Conservation (phyloP, 371 early-diverging fungal genomes). For the Saksenaea oblongispora region DNA sequence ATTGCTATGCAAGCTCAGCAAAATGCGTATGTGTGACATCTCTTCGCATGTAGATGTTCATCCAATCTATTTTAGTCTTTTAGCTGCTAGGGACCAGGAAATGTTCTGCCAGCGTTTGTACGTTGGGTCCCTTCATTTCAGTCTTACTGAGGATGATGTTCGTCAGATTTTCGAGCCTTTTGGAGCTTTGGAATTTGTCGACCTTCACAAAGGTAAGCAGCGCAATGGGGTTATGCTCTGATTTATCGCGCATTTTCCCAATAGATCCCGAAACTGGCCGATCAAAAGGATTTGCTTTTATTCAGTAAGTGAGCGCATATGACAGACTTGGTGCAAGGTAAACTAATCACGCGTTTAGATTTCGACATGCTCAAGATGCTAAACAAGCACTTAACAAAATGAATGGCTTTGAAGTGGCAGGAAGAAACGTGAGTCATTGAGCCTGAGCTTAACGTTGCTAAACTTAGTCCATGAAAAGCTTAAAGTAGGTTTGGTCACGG, state of each 20-base stretch:
- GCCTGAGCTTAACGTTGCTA: constrained; percentile 4
- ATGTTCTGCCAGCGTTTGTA: constrained; percentile 72
- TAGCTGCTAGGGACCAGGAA: constrained; percentile 28
- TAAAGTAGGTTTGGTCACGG: constrained; percentile 80
- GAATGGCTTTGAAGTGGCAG: constrained; percentile 85
- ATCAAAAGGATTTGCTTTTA: constrained; percentile 88
- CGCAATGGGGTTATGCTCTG: neutral
- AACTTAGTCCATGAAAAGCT: constrained; percentile 49
- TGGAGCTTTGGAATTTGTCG: constrained; percentile 85
- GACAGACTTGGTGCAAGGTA: neutral
- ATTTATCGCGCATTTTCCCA: neutral
- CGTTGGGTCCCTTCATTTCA: constrained; percentile 81
- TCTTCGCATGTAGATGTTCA: neutral
- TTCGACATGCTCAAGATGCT: constrained; percentile 73
- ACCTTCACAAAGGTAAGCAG: constrained; percentile 64
- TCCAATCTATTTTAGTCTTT: neutral
- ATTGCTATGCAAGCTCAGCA: constrained; percentile 60
- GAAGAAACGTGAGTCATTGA: constrained; percentile 56
- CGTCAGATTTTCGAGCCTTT: constrained; percentile 84
- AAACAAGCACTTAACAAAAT: constrained; percentile 82
- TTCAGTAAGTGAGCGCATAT: constrained; percentile 60
- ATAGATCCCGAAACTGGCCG: constrained; percentile 79
- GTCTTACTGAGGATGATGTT: constrained; percentile 84
- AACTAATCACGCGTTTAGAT: constrained; percentile 41
- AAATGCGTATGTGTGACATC: constrained; percentile 48